phyloP scores from a whole-genome alignment of 2,329 filamentous ascomycete genomes.

The Raffaelea deltoideospora region DNA sequence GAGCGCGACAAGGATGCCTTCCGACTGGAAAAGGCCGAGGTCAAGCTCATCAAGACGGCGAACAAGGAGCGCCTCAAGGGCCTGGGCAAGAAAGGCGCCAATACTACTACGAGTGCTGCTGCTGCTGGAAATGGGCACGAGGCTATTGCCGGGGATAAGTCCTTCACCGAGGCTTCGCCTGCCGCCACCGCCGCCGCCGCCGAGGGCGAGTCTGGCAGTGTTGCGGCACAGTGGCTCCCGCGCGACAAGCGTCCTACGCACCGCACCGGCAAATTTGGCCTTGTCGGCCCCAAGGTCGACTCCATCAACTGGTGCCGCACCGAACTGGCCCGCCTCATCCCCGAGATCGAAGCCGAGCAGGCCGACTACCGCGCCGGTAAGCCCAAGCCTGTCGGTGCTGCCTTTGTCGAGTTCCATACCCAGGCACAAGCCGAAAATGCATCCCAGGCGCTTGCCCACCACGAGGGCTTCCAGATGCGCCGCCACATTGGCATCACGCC shows the following conservation, averaged over 20 bases:
- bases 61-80: constrained; percentile 58
- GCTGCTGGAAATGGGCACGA: too few species aligned
- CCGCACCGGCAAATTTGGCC: constrained; percentile 48
- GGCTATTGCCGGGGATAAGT: constrained; percentile 21
- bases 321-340: constrained; percentile 61
- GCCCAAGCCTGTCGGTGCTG: constrained; percentile 52
- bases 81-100: constrained; percentile 40
- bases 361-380: constrained; percentile 49
- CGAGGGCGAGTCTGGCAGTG: constrained; percentile 51
- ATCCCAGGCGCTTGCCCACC: constrained; percentile 75
- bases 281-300: constrained; percentile 79
- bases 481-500: constrained; percentile 74
- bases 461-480: constrained; percentile 74
- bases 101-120: too few species aligned
- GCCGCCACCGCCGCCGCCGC: constrained; percentile 22
- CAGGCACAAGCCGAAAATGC: constrained; percentile 77
- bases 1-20: constrained; percentile 67
- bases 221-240: constrained; percentile 62
- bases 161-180: background rate
- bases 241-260: constrained; percentile 64
- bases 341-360: constrained; percentile 55
- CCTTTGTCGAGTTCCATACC: constrained; percentile 79
- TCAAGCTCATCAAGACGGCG: constrained; percentile 66
- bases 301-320: constrained; percentile 80
- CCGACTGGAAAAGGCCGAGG: constrained; percentile 75